phyloP scores from a whole-genome alignment of 345 rosid genomes.

The Microcos paniculata region DNA sequence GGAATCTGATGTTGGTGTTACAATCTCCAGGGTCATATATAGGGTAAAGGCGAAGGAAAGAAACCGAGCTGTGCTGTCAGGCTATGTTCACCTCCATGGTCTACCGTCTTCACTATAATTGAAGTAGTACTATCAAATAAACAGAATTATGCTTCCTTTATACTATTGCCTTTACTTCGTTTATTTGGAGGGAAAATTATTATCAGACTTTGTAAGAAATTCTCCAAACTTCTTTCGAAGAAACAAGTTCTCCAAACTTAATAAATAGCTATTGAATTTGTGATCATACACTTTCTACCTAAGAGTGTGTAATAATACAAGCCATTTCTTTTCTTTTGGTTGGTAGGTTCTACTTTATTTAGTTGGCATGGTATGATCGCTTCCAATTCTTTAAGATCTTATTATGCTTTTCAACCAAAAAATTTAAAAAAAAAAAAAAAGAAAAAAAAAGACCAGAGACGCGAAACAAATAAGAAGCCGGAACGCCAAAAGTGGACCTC shows the following conservation, averaged over 20 bases:
- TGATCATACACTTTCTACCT: not conserved
- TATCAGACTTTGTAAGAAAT: constrained; percentile 43
- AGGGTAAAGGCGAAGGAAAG: constrained; percentile 5
- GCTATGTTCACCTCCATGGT: not conserved
- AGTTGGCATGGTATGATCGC: not conserved
- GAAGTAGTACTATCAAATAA: not conserved
- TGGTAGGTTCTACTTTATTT: not conserved
- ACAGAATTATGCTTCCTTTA: not conserved
- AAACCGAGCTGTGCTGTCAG: constrained; percentile 1
- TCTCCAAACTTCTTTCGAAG: no score
- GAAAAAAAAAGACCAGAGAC: no score
- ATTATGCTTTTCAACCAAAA: not conserved
- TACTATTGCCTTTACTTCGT: not conserved
- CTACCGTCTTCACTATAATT: constrained; percentile 1
- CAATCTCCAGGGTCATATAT: not conserved
- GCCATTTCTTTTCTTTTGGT: not conserved
- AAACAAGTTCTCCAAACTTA: no score
- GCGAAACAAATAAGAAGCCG: no score
- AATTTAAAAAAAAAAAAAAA: no score
- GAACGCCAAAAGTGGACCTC: not conserved
- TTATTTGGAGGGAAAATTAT: not conserved
- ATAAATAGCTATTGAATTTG: no score
- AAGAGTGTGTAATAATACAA: not conserved
- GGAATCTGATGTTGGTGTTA: not conserved
- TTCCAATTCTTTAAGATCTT: not conserved